Evolutionary conservation across 306 rosid genomes (phyloP).

Genomic region (Lathyrus aphaca): DNA sequence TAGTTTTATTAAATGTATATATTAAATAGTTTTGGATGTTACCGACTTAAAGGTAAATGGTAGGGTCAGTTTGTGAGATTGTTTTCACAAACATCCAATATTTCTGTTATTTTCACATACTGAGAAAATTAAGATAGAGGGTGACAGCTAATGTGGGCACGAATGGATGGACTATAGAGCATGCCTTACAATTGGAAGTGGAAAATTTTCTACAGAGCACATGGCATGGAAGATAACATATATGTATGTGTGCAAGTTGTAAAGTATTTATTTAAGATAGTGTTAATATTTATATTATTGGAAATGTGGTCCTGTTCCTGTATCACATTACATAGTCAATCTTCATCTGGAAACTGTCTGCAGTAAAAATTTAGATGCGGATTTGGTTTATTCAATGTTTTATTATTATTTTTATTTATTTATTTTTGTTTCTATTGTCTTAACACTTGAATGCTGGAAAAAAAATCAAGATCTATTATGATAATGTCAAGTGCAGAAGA

Average conservation of each 20-base stretch:
- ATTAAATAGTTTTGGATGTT: constrained; percentile 14
- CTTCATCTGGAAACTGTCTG: neutral
- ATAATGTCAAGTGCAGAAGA: no score
- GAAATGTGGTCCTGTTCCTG: constrained; percentile 34
- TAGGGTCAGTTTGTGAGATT: constrained; percentile 22
- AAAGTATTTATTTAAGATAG: neutral
- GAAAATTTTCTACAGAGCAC: constrained; percentile 36
- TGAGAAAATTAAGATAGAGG: constrained; percentile 32
- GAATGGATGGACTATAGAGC: constrained; percentile 21
- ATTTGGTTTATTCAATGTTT: neutral
- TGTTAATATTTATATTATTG: neutral
- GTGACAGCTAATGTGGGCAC: constrained; percentile 45
- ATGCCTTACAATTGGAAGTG: constrained; percentile 11
- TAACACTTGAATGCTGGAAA: neutral
- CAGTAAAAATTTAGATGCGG: constrained; percentile 8
- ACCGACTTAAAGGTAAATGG: neutral
- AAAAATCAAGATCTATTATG: no score
- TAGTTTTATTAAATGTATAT: neutral
- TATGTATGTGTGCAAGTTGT: constrained; percentile 45
- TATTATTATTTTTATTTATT: neutral
- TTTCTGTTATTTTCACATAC: constrained; percentile 22
- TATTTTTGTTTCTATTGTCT: neutral
- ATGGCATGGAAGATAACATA: constrained; percentile 20
- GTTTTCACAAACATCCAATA: constrained; percentile 7
- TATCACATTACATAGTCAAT: constrained; percentile 19